phyloP scores from a whole-genome alignment of 352 stramenopile genomes.

The Phytophthora uliginosa region DNA sequence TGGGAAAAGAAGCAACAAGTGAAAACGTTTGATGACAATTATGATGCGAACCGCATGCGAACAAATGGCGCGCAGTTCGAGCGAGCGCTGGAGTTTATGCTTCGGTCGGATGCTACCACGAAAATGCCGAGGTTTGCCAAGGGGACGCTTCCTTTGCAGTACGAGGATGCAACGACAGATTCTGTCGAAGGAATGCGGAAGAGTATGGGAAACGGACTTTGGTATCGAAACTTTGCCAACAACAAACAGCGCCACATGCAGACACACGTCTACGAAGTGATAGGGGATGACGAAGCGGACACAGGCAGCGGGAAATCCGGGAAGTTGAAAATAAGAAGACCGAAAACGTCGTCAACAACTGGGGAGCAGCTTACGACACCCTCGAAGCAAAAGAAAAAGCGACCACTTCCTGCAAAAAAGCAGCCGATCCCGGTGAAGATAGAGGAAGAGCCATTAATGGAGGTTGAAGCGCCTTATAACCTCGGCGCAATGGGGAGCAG shows the following conservation, averaged over 20 bases:
- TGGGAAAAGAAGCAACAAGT: slow-evolving; percentile 42
- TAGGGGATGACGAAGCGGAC: slow-evolving; percentile 10
- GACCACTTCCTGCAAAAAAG: slow-evolving; percentile 1
- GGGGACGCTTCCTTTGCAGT: slow-evolving; percentile 40
- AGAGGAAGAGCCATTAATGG: slow-evolving; percentile 12
- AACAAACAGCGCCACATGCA: slow-evolving; percentile 37
- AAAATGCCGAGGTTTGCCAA: slow-evolving; percentile 40
- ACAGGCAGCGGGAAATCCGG: slow-evolving; percentile 7
- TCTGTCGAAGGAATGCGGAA: slow-evolving; percentile 28
- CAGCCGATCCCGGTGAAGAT: slow-evolving; percentile 16
- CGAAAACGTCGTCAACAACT: slow-evolving; percentile 3
- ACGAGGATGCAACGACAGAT: slow-evolving; percentile 24
- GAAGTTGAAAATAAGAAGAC: slow-evolving; percentile 21
- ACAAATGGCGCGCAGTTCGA: slow-evolving; percentile 46
- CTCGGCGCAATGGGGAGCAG: slow-evolving; percentile 15
- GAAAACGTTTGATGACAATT: slow-evolving; percentile 30
- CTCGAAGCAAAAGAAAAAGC: slow-evolving; percentile 23
- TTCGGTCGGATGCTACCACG: slow-evolving; percentile 37
- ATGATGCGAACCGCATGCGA: slow-evolving; percentile 34
- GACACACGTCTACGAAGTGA: slow-evolving; percentile 34
- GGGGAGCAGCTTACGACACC: neutral
- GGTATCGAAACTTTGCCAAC: slow-evolving; percentile 43
- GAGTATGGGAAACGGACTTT: slow-evolving; percentile 32
- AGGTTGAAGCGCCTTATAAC: slow-evolving; percentile 18
- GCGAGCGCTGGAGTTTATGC: slow-evolving; percentile 25